Evolutionary conservation across 768 basidiomycete genomes (phyloP), one percentile per base, ranked within the genome.

Genomic region (Asterophora lycoperdoides): DNA sequence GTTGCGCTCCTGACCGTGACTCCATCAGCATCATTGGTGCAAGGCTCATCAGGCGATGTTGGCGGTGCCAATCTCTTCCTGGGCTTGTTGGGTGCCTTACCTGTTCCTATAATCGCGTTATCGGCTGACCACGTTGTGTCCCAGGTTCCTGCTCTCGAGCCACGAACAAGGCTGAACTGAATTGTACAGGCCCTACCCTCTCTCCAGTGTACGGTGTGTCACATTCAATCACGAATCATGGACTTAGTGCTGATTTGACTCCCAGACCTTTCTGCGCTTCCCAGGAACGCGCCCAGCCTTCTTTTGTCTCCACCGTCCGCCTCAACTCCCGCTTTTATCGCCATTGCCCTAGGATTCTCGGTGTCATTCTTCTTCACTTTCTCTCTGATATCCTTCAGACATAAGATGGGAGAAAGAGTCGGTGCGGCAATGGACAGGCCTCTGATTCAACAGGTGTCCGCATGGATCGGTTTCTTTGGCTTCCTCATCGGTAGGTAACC

Each of bases 381-480:
- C 65, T 78, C 80, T 38, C 55, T 83, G 26, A 81, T 81, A 35
- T 79, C 85, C 5, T 79, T 87, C 62, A 80, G 84, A 29, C 77
- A 80, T 49, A 76, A 80, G 47, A 76, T 89, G 72, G 71, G 73
- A 18, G 77, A 71, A 10, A 81, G 76, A 62, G 54, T 78, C 29
- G 66, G 75, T 20, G 68, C 65, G 2, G 37, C 64, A 2, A 69
- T 87, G 51, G 81, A 82, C 35, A 81, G 72, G 28, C 84, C 85
- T 0, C 49, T 71, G 29, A 55, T 84, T 10, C 84, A 86, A 50
- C 74, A 75, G 17, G 53, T 67, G 14, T 80, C 82, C 9, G 83
- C 86, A 11, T 89, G 87, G 85, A 72, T 88, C 52, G 88, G 88
- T 4, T 72, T 89, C 39, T 71, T 83, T 49, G 84, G 85, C n/a